Evolutionary conservation across 306 rosid species (phyloP).

Genomic region (Morella rubra): DNA sequence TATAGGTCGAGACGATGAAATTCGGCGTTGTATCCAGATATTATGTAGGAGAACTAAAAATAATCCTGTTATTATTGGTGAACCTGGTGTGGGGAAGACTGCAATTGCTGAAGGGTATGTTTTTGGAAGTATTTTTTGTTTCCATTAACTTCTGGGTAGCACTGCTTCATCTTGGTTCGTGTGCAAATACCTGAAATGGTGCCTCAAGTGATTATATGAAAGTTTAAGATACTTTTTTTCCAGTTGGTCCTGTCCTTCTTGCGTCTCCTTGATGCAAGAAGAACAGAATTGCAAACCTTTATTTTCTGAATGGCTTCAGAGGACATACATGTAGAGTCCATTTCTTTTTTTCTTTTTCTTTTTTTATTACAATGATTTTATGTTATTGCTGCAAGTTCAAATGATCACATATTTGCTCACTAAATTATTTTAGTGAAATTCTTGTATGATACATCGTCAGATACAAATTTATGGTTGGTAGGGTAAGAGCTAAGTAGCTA

Average conservation of each 20-base stretch:
- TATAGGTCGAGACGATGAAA: constrained; percentile 95
- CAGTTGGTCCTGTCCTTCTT: not conserved
- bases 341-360: not conserved
- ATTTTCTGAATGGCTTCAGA: not conserved
- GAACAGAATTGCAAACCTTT: not conserved
- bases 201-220: not conserved
- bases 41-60: constrained; percentile 91
- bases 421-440: not conserved
- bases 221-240: not conserved
- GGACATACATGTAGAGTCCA: not conserved
- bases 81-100: constrained; percentile 98
- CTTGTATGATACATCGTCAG: not conserved
- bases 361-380: not conserved
- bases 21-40: constrained; percentile 90
- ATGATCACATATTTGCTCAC: not conserved
- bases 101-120: constrained; percentile 99
- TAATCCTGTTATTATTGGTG: constrained; percentile 96
- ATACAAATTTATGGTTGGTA: not conserved
- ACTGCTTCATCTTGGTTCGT: not conserved
- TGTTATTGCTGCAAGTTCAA: constrained; percentile 1
- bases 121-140: constrained; percentile 5
- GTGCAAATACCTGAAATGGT: not conserved
- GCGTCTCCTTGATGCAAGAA: not conserved
- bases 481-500: not conserved
- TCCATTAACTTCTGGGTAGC: not conserved